Evolutionary conservation across 495 filamentous ascomycete species (phyloP).

Genomic region (Cercophora samala): DNA sequence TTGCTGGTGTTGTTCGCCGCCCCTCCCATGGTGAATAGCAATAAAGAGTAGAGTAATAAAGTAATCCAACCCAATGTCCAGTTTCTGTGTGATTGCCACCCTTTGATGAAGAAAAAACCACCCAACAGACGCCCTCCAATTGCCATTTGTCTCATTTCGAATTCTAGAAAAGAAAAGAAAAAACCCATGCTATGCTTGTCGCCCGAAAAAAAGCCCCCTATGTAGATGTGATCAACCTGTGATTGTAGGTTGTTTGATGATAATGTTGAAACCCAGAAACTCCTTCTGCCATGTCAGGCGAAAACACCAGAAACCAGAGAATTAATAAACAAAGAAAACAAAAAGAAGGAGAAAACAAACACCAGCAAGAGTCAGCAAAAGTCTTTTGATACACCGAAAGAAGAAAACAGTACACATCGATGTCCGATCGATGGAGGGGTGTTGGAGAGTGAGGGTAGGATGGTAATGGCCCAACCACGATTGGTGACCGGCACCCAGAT

Average conservation of each 20-base stretch:
- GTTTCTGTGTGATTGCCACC: conserved; percentile 19
- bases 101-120: not conserved
- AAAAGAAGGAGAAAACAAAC: conserved; percentile 25
- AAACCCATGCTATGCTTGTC: conserved; percentile 35
- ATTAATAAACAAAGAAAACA: conserved; percentile 19
- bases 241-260: conserved; percentile 13
- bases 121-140: conserved; percentile 13
- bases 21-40: conserved; percentile 10
- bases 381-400: conserved; percentile 21
- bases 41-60: conserved; percentile 13
- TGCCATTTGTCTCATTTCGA: conserved; percentile 27
- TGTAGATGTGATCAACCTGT: conserved; percentile 13
- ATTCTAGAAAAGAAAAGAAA: conserved; percentile 20
- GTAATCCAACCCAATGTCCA: conserved; percentile 32
- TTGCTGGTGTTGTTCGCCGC: conserved; percentile 19
- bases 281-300: conserved; percentile 1
- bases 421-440: conserved; percentile 21
- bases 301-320: not conserved
- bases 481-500: conserved; percentile 40
- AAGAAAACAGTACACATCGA: conserved; percentile 14
- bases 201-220: conserved; percentile 11
- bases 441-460: conserved; percentile 18
- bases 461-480: conserved; percentile 51
- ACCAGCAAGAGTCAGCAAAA: conserved; percentile 31
- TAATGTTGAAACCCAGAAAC: not conserved